phyloP scores from a whole-genome alignment of 2,329 filamentous ascomycete genomes.

The Didymella keratinophila region DNA sequence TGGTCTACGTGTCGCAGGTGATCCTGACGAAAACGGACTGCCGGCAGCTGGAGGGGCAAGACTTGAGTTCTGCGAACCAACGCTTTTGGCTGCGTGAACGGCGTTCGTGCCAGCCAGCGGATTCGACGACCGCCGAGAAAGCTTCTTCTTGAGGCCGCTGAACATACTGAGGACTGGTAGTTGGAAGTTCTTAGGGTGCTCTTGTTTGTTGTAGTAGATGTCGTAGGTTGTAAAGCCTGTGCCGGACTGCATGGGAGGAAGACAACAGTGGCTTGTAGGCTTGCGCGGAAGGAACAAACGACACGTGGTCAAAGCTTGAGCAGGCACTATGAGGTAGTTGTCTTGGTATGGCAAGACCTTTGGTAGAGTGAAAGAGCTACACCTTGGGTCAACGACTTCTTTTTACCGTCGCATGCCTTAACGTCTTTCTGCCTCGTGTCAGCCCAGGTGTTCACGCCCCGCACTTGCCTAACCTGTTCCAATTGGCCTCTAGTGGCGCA shows the following conservation, averaged over 20 bases:
- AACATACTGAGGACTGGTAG: slow-evolving; percentile 27
- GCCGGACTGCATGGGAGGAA: not conserved
- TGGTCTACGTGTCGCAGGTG: slow-evolving; percentile 51
- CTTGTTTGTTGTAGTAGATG: slow-evolving; percentile 8
- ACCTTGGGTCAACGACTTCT: no score
- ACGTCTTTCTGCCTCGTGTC: no score
- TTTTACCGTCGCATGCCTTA: no score
- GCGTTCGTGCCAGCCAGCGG: slow-evolving; percentile 17
- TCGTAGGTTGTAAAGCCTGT: not conserved
- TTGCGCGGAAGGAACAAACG: slow-evolving; percentile 12
- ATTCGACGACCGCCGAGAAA: slow-evolving; percentile 31
- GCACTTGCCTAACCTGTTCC: no score
- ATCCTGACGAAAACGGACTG: slow-evolving; percentile 31
- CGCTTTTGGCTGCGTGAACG: slow-evolving; percentile 4
- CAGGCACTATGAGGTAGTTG: no score
- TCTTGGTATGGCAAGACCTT: no score
- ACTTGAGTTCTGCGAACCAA: slow-evolving; percentile 24
- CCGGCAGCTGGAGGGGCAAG: slow-evolving; percentile 26
- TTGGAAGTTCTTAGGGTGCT: not conserved
- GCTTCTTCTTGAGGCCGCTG: slow-evolving; percentile 36
- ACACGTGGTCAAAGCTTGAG: not conserved
- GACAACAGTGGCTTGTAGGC: slow-evolving; percentile 14
- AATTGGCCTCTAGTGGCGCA: no score
- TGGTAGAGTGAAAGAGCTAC: no score
- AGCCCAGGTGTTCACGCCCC: no score